phyloP scores from a whole-genome alignment of 2,329 filamentous ascomycete species.

The Alternaria sp. region DNA sequence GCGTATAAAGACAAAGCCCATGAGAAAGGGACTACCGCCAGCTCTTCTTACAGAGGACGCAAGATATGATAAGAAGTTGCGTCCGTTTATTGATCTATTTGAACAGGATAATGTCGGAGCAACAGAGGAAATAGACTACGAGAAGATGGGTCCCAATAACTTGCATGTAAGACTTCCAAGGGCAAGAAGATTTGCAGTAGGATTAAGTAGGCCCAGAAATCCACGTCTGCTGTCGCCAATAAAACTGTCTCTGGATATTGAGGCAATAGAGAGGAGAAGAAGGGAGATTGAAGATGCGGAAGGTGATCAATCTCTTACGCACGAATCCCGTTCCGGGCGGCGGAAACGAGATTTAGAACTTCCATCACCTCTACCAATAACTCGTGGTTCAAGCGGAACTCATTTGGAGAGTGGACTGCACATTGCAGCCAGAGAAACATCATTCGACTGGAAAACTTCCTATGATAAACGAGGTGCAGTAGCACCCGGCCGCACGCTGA shows the following conservation, averaged over 20 bases:
- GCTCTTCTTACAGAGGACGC: background rate
- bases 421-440: background rate
- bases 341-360: background rate
- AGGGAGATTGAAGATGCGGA: background rate
- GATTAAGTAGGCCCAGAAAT: background rate
- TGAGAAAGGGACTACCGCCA: background rate
- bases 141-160: background rate
- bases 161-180: background rate
- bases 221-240: background rate
- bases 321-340: background rate
- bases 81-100: background rate
- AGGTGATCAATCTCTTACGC: rapidly evolving
- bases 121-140: background rate
- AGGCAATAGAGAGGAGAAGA: background rate
- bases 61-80: background rate
- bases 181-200: background rate
- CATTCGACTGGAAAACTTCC: background rate
- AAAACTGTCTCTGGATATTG: background rate
- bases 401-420: background rate
- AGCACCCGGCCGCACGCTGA: background rate
- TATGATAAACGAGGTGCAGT: background rate
- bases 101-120: background rate
- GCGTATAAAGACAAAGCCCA: no score
- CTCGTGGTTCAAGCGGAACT: background rate
- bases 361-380: background rate